A percentile compares a stretch with the other conserved stretches of the same genome.
Evolutionary conservation across 2,329 filamentous ascomycete species (phyloP).

Genomic region (Claviceps pazoutovae): DNA sequence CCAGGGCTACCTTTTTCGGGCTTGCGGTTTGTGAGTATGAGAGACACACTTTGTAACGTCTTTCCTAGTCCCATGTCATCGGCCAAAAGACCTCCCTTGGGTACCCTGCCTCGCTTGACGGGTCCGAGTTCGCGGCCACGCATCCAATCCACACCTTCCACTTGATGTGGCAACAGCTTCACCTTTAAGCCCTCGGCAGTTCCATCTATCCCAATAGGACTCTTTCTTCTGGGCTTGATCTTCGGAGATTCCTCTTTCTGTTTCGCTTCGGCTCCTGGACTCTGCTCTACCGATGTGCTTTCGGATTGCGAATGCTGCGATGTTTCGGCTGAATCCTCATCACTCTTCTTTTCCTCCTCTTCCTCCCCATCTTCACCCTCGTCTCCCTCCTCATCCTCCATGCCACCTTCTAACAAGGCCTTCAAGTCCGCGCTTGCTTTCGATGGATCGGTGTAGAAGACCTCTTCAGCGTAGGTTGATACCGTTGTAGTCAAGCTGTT

Average conservation of each 20-base stretch:
- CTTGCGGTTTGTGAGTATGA: slow-evolving; percentile 73
- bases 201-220: slow-evolving; percentile 29
- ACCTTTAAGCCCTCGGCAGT: slow-evolving; percentile 68
- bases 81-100: slow-evolving; percentile 86
- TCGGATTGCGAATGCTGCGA: not conserved
- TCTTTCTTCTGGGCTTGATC: slow-evolving; percentile 7
- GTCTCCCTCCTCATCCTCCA: slow-evolving; percentile 46
- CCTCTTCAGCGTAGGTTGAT: slow-evolving; percentile 24
- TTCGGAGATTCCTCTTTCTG: slow-evolving; percentile 5
- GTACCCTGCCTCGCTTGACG: slow-evolving; percentile 66
- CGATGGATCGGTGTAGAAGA: slow-evolving; percentile 53
- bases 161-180: slow-evolving; percentile 81
- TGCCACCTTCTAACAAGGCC: slow-evolving; percentile 65
- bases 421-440: slow-evolving; percentile 68
- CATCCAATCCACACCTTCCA: slow-evolving; percentile 94
- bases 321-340: not conserved
- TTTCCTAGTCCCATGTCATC: slow-evolving; percentile 98
- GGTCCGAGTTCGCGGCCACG: slow-evolving; percentile 77
- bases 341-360: not conserved
- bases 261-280: slow-evolving; percentile 10
- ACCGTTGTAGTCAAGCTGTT: slow-evolving; percentile 7
- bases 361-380: not conserved
- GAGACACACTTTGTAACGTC: slow-evolving; percentile 82
- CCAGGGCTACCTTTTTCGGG: slow-evolving; percentile 41
- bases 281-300: slow-evolving; percentile 3